Conservation (phyloP, 495 filamentous ascomycete genomes). For the Parathielavia appendiculata region DNA sequence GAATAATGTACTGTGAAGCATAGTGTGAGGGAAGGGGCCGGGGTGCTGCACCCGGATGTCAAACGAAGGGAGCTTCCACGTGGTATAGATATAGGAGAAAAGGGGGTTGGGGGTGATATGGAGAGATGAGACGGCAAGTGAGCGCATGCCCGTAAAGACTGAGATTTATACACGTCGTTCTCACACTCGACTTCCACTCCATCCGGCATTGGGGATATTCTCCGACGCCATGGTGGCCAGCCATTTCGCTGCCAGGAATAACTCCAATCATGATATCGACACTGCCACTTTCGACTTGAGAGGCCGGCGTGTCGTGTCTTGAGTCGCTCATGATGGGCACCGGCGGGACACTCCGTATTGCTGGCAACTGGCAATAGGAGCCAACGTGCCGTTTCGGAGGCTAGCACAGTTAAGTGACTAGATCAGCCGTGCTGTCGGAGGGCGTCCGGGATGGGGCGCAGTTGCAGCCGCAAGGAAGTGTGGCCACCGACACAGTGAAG, state of each 20-base stretch:
- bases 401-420: background rate
- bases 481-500: background rate
- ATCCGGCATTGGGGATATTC: background rate
- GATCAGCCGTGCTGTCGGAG: background rate
- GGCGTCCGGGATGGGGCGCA: background rate
- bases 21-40: background rate
- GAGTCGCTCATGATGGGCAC: conserved; percentile 3
- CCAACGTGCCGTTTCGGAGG: background rate
- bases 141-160: background rate
- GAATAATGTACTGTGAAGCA: conserved; percentile 13
- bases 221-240: background rate
- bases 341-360: background rate
- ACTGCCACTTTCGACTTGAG: background rate
- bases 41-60: background rate
- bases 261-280: background rate
- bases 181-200: background rate
- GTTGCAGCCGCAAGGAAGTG: background rate
- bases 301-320: conserved; percentile 1
- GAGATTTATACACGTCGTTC: background rate
- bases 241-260: background rate
- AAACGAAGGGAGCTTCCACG: background rate
- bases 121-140: background rate
- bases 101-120: background rate
- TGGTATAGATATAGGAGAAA: background rate
- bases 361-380: background rate